Evolutionary conservation across 2,329 filamentous ascomycete genomes (phyloP).

Genomic region (Fusarium goolgardi): DNA sequence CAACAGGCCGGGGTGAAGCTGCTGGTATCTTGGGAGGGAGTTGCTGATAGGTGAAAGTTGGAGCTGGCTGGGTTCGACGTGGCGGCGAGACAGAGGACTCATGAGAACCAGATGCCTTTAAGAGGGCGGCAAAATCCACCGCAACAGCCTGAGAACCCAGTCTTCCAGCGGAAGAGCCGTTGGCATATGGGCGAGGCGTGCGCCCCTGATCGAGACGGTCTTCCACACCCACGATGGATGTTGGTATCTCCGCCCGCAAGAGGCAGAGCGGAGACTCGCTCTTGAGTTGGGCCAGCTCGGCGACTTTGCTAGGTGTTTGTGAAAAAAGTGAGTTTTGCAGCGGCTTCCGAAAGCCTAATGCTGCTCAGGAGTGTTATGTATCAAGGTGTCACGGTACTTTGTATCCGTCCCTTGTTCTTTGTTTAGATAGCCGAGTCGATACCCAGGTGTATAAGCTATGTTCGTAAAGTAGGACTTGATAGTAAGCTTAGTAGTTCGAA

Average conservation of each 20-base stretch:
- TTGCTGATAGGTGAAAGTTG: constrained; percentile 27
- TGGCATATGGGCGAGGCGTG: constrained; percentile 47
- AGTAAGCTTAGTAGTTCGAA: constrained; percentile 8
- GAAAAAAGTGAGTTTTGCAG: constrained; percentile 28
- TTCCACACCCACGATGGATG: constrained; percentile 48
- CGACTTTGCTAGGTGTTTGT: constrained; percentile 42
- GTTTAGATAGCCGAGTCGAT: constrained; percentile 2
- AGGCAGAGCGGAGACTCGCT: constrained; percentile 57
- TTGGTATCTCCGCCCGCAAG: constrained; percentile 54
- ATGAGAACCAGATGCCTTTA: constrained; percentile 80
- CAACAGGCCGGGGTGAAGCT: constrained; percentile 39
- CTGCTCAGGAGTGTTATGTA: constrained; percentile 33
- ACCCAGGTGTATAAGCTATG: constrained; percentile 6
- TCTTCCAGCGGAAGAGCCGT: constrained; percentile 45
- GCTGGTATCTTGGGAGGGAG: constrained; percentile 41
- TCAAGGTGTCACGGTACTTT: constrained; percentile 16
- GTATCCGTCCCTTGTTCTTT: constrained; percentile 10
- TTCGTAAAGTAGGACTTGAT: constrained; percentile 2
- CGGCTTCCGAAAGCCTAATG: constrained; percentile 37
- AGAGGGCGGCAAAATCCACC: constrained; percentile 94
- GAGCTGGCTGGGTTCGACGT: constrained; percentile 44
- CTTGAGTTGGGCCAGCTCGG: constrained; percentile 58
- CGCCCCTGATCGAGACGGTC: constrained; percentile 47
- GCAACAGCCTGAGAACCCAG: constrained; percentile 65
- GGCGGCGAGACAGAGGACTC: constrained; percentile 69